A percentile compares a stretch with the other conserved stretches of the same genome.
phyloP scores from a whole-genome alignment of 2,329 filamentous ascomycete genomes.

The Penicillium sp. region DNA sequence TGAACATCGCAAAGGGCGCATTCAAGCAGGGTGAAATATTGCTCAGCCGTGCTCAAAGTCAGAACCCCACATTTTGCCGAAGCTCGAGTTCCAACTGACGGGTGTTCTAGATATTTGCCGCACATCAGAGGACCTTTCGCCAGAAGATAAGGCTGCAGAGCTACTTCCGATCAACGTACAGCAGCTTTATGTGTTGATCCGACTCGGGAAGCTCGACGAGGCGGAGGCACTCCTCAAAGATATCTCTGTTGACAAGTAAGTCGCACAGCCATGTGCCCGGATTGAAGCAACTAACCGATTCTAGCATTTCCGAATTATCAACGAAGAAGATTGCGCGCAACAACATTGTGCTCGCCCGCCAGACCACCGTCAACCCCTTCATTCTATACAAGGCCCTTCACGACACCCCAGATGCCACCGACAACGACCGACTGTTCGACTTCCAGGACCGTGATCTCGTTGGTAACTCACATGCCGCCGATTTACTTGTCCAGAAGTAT shows the following conservation, averaged over 20 bases:
- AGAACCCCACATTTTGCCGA: conserved; percentile 7
- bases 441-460: conserved; percentile 58
- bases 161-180: conserved; percentile 62
- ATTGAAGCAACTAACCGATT: conserved; percentile 11
- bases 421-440: conserved; percentile 59
- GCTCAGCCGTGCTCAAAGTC: conserved; percentile 59
- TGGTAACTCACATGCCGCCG: conserved; percentile 57
- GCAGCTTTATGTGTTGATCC: conserved; percentile 60
- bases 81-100: conserved; percentile 7
- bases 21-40: conserved; percentile 60
- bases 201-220: conserved; percentile 57
- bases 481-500: conserved; percentile 62
- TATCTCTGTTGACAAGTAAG: conserved; percentile 55
- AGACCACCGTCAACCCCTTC: conserved; percentile 56
- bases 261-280: neutral
- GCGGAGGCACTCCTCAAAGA: conserved; percentile 54
- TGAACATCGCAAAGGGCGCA: conserved; percentile 62
- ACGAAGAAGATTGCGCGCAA: conserved; percentile 62
- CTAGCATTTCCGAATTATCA: conserved; percentile 58
- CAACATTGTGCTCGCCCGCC: conserved; percentile 55
- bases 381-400: conserved; percentile 59
- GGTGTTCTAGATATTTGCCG: conserved; percentile 56
- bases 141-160: conserved; percentile 61
- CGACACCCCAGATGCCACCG: conserved; percentile 46
- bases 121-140: conserved; percentile 59